Percentiles rank a stretch among this genome's conserved stretches.
Evolutionary conservation across 371 early-diverging fungal species (phyloP).

Genomic region (Mucor mucedo): DNA sequence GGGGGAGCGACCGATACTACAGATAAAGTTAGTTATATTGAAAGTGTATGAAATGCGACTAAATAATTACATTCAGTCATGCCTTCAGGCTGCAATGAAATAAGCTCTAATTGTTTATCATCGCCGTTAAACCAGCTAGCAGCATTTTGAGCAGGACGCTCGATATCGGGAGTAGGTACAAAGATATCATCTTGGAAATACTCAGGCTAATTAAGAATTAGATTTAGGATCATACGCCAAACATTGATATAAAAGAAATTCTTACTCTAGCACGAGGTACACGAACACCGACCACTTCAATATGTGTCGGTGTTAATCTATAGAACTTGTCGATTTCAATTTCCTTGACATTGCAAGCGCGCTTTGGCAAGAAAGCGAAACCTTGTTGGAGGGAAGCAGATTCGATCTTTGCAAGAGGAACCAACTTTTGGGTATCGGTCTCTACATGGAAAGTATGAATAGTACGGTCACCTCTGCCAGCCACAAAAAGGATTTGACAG

Average conservation of each 20-base stretch:
- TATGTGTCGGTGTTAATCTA: slow-evolving; percentile 65
- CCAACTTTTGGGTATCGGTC: slow-evolving; percentile 26
- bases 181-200: slow-evolving; percentile 90
- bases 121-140: slow-evolving; percentile 63
- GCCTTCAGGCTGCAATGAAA: slow-evolving; percentile 64
- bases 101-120: slow-evolving; percentile 23
- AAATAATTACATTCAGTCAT: slow-evolving; percentile 59
- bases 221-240: too few relatives aligned
- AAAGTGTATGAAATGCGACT: neutral
- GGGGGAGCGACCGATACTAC: slow-evolving; percentile 55
- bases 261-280: slow-evolving; percentile 75
- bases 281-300: slow-evolving; percentile 74
- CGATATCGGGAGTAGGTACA: slow-evolving; percentile 66
- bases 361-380: slow-evolving; percentile 70
- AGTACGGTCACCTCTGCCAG: slow-evolving; percentile 67
- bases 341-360: slow-evolving; percentile 60
- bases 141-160: slow-evolving; percentile 55
- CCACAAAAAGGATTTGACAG: slow-evolving; percentile 63
- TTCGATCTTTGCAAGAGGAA: slow-evolving; percentile 67
- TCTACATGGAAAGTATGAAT: slow-evolving; percentile 47
- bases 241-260: neutral
- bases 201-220: slow-evolving; percentile 56
- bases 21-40: neutral
- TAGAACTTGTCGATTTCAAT: slow-evolving; percentile 74
- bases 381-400: slow-evolving; percentile 69